phyloP scores from a whole-genome alignment of 169 alveolate genomes.

The Eimeria sp. region DNA sequence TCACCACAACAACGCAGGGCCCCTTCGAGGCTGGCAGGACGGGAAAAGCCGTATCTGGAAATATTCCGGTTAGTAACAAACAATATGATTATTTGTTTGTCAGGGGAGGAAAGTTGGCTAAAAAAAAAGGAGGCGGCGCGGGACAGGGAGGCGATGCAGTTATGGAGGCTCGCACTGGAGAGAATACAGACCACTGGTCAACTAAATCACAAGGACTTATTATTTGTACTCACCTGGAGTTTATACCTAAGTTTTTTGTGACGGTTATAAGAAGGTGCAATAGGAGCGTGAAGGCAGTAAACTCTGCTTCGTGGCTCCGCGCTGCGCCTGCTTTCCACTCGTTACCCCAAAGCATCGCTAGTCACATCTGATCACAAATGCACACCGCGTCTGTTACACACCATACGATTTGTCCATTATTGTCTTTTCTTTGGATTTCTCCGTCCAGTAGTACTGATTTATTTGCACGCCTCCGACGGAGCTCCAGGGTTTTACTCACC shows the following conservation, averaged over 20 bases:
- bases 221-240: not conserved
- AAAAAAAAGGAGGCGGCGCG: not conserved
- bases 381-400: not conserved
- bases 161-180: not conserved
- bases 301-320: slow-evolving; percentile 14
- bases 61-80: not conserved
- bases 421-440: slow-evolving; percentile 1
- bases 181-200: not conserved
- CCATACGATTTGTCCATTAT: not conserved
- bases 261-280: not conserved
- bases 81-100: not conserved
- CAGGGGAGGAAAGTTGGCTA: not conserved
- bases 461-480: not conserved
- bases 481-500: not conserved
- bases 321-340: slow-evolving; percentile 14
- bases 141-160: slow-evolving; percentile 5
- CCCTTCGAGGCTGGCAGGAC: not conserved
- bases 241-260: not conserved
- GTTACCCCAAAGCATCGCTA: slow-evolving; percentile 28
- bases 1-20: not conserved
- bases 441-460: not conserved
- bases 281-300: not conserved
- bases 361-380: not conserved
- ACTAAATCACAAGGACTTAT: not conserved
- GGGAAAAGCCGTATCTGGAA: not conserved